Percentiles rank a stretch among this genome's conserved stretches.
phyloP scores from a whole-genome alignment of 345 rosid genomes.

The Citrus unshiu region DNA sequence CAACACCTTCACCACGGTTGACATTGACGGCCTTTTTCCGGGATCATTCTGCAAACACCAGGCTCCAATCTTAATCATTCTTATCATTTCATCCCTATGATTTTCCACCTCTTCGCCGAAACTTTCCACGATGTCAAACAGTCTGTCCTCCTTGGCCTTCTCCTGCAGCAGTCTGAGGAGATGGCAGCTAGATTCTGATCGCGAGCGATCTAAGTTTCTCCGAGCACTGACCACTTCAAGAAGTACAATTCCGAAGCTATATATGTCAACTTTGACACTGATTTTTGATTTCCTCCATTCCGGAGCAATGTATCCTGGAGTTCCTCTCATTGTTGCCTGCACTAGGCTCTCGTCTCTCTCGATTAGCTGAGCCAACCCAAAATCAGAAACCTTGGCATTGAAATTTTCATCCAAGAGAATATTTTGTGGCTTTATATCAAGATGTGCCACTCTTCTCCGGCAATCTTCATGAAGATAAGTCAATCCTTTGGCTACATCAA shows the following conservation, averaged over 20 bases:
- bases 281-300: conserved; percentile 20
- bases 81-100: conserved; percentile 8
- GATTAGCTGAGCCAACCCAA: conserved; percentile 22
- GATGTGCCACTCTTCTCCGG: conserved; percentile 12
- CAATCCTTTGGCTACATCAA: conserved; percentile 31
- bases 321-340: conserved; percentile 18
- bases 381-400: conserved; percentile 25
- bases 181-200: conserved; percentile 15
- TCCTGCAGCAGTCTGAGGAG: conserved; percentile 20
- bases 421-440: conserved; percentile 25
- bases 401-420: conserved; percentile 24
- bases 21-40: conserved; percentile 29
- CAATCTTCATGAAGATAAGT: conserved; percentile 36
- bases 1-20: conserved; percentile 27
- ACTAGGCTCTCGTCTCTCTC: conserved; percentile 20
- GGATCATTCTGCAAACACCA: conserved; percentile 36
- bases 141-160: conserved; percentile 16
- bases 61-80: conserved; percentile 20
- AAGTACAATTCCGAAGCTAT: conserved; percentile 34
- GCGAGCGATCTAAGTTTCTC: conserved; percentile 8
- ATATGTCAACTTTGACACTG: conserved; percentile 32
- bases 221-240: conserved; percentile 28
- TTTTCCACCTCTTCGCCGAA: conserved; percentile 7
- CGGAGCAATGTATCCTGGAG: conserved; percentile 23
- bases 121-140: conserved; percentile 24